These are phyloP conservation scores for Astrocystis sublimbata DNA, from an alignment of 495 filamentous ascomycete genomes.

Conservation along the genomic window DNA sequence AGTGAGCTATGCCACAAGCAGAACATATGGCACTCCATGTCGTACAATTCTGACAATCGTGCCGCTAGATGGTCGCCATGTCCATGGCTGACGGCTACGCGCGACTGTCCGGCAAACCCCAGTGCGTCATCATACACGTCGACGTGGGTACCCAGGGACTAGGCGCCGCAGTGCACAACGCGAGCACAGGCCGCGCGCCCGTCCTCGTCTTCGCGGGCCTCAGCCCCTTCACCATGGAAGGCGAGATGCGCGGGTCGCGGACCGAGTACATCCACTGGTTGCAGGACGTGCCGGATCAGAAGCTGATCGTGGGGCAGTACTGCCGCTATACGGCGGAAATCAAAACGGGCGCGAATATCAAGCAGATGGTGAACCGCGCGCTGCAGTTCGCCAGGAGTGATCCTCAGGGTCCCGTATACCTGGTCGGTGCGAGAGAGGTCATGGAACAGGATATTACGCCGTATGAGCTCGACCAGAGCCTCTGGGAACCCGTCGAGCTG, in stretches of 20 bases:
- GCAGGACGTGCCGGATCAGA: slow-evolving; percentile 94
- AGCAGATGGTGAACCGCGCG: slow-evolving; percentile 92
- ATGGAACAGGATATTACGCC: slow-evolving; percentile 91
- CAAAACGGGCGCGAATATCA: slow-evolving; percentile 89
- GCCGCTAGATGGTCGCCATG: slow-evolving; percentile 92
- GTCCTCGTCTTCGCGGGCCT: slow-evolving; percentile 91
- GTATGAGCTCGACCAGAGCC: slow-evolving; percentile 69
- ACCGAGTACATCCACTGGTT: slow-evolving; percentile 99
- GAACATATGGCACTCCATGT: not conserved
- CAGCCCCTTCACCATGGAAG: slow-evolving; percentile 86
- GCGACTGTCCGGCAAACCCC: slow-evolving; percentile 78
- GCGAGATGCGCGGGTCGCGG: slow-evolving; percentile 81
- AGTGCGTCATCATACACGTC: slow-evolving; percentile 93
- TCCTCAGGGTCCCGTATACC: slow-evolving; percentile 84
- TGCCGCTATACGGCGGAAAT: slow-evolving; percentile 91
- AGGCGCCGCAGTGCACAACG: slow-evolving; percentile 90
- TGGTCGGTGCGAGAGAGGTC: slow-evolving; percentile 80
- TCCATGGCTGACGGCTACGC: slow-evolving; percentile 97
- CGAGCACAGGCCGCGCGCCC: slow-evolving; percentile 79
- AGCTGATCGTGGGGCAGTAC: slow-evolving; percentile 87
- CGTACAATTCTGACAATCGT: not conserved
- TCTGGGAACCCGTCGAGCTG: slow-evolving; percentile 76
- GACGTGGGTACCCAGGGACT: slow-evolving; percentile 92
- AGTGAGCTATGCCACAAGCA: not conserved
- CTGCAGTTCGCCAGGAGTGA: slow-evolving; percentile 81